Percentiles rank a stretch among this genome's conserved stretches.
Evolutionary conservation across 352 stramenopile species (phyloP).

Genomic region (Achlya hypogyna): DNA sequence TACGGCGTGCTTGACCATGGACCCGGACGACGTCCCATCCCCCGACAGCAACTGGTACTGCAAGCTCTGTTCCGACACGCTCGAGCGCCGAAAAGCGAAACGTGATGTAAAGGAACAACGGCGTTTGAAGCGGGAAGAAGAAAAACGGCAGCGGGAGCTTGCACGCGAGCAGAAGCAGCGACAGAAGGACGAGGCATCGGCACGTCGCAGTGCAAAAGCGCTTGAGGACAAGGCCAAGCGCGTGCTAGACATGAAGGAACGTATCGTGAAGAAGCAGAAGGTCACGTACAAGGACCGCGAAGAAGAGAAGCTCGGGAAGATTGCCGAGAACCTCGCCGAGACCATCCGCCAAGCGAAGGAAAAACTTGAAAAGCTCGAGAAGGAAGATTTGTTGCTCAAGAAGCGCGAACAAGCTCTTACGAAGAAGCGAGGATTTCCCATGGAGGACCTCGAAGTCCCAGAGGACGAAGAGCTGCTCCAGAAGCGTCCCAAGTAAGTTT

Average conservation of each 20-base stretch:
- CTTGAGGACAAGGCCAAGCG: slow-evolving; percentile 79
- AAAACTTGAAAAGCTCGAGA: slow-evolving; percentile 79
- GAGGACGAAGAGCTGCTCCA: slow-evolving; percentile 21
- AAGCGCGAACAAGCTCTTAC: slow-evolving; percentile 77
- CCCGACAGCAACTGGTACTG: slow-evolving; percentile 79
- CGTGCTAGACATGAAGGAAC: slow-evolving; percentile 81
- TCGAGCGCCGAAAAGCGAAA: slow-evolving; percentile 67
- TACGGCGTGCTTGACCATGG: slow-evolving; percentile 80
- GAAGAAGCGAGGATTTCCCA: slow-evolving; percentile 55
- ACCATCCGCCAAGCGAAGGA: slow-evolving; percentile 69
- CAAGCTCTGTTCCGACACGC: slow-evolving; percentile 72
- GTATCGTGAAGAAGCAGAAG: slow-evolving; percentile 78
- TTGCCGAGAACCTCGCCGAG: slow-evolving; percentile 71
- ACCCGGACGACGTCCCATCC: slow-evolving; percentile 45
- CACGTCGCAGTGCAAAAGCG: slow-evolving; percentile 65
- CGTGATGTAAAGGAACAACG: slow-evolving; percentile 70
- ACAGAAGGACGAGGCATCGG: slow-evolving; percentile 60
- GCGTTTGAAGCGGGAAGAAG: slow-evolving; percentile 64
- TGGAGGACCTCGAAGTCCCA: slow-evolving; percentile 45
- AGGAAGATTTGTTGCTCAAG: slow-evolving; percentile 61
- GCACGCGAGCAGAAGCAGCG: slow-evolving; percentile 49
- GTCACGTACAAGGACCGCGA: slow-evolving; percentile 87
- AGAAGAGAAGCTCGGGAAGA: slow-evolving; percentile 71
- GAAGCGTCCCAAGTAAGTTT: slow-evolving; percentile 62
- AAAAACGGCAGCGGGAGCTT: slow-evolving; percentile 70